Base-by-base conservation (phyloP, 352 stramenopile species). In the Globisporangium spinosum region DNA sequence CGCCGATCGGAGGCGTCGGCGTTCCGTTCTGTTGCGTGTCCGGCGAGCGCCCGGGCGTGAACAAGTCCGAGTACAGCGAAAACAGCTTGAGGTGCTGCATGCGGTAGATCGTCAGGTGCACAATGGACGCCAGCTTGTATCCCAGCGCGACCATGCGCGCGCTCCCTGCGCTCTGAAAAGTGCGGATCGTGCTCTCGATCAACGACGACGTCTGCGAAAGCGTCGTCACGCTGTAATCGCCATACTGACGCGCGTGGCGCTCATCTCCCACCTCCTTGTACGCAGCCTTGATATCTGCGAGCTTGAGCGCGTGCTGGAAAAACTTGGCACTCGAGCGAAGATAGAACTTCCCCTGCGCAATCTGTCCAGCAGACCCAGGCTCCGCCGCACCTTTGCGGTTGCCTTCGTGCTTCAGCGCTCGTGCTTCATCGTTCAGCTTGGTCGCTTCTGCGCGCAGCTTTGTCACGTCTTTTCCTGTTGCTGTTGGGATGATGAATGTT, bases 71-170 rank as follows among this genome's bases (percentile, higher is more conserved):
- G 70, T 94, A 94, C 49, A 92, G 76, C 43, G 79, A 82, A 53
- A 90, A 83, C 23, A 96, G 70, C 72, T 90, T 93, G 45, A 82
- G 69, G 68, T 96, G 88, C 74, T 94, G 88, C 49, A 96, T 72
- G 9, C 88, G 86, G 58, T 91, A 93, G 49, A 92, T 82, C 32
- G 88, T 90, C 35, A 96, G 57, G 64, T 93, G 80, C 38, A 94
- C 80, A 29, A 96, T 84, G 38, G 88, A 79, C 15, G 79, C 74
- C 62, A 96, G 79, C 67, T 96, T 96, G 77, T 90, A 96, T n/a
- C 76, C 86, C 29, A 94, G 60, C 22, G 88, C 88, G 10, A 89
- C 73, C n/a, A 93, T 74, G 27, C 85, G 83, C 60, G 74, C 75
- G 64, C 81, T 85, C 2, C 78, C 79, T 1, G 82, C 83, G 25